Conservation (phyloP, 2,329 filamentous ascomycete species). For the Nemania diffusa region DNA sequence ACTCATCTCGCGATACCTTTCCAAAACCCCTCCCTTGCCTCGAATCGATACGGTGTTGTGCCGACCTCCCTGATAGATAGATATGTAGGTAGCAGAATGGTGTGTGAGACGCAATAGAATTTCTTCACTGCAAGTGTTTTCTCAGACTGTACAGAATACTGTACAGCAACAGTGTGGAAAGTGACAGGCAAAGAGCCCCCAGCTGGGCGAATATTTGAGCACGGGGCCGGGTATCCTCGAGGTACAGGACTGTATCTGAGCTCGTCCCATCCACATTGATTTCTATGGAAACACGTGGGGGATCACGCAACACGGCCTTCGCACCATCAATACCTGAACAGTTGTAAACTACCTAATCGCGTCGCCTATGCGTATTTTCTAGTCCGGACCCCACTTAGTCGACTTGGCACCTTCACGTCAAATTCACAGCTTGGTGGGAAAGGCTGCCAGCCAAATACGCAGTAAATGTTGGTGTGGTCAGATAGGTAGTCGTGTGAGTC, state of each 20-base stretch:
- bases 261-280: conserved; percentile 18
- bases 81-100: not conserved
- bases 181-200: conserved; percentile 4
- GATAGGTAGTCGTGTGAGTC: not conserved
- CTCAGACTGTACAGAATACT: conserved; percentile 20
- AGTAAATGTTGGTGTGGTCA: not conserved
- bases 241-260: conserved; percentile 13
- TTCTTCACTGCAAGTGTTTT: not conserved
- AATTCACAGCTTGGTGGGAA: conserved; percentile 38
- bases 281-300: conserved; percentile 36
- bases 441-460: conserved; percentile 10
- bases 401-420: conserved; percentile 45
- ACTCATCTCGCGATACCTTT: not conserved
- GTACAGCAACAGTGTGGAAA: conserved; percentile 33
- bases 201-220: conserved; percentile 38
- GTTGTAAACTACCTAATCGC: conserved; percentile 9
- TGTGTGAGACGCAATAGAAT: not conserved
- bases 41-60: conserved; percentile 1
- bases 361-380: conserved; percentile 38
- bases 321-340: conserved; percentile 11
- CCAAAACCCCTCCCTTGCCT: conserved; percentile 3
- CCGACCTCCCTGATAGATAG: not conserved
- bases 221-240: conserved; percentile 24
- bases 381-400: conserved; percentile 41
- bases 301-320: conserved; percentile 20